phyloP scores from a whole-genome alignment of 352 stramenopile genomes.

The Globisporangium megalacanthum region DNA sequence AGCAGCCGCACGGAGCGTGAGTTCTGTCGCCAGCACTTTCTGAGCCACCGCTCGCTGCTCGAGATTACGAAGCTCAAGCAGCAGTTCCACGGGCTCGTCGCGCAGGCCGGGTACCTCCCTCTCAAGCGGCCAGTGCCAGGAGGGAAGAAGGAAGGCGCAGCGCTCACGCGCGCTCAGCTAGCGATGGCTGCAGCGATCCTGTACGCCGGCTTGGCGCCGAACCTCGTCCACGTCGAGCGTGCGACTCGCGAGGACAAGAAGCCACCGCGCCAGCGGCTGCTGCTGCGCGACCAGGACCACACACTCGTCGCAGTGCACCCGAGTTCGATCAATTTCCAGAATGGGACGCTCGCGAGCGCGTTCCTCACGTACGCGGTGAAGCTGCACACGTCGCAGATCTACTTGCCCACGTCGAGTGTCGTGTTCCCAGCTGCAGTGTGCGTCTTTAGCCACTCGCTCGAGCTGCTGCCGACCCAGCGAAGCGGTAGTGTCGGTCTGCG shows the following conservation, averaged over 20 bases:
- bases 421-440: constrained; percentile 57
- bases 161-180: constrained; percentile 42
- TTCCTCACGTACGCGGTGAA: constrained; percentile 80
- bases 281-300: constrained; percentile 43
- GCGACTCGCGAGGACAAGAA: constrained; percentile 13
- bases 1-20: constrained; percentile 34
- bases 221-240: constrained; percentile 81
- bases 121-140: neutral
- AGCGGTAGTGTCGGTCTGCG: constrained; percentile 32
- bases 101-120: constrained; percentile 57
- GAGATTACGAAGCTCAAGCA: constrained; percentile 75
- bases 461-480: constrained; percentile 38
- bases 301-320: constrained; percentile 59
- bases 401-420: constrained; percentile 60
- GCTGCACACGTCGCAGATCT: constrained; percentile 81
- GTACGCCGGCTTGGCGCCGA: constrained; percentile 87
- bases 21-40: constrained; percentile 68
- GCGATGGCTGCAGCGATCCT: constrained; percentile 64
- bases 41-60: constrained; percentile 48
- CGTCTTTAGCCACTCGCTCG: constrained; percentile 64
- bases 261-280: constrained; percentile 20
- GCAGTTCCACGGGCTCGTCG: constrained; percentile 64
- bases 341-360: constrained; percentile 35
- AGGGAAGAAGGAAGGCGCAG: neutral
- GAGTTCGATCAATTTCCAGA: constrained; percentile 71